phyloP scores from a whole-genome alignment of 192 early-diverging fungal species.

The Cladochytrium replicatum region DNA sequence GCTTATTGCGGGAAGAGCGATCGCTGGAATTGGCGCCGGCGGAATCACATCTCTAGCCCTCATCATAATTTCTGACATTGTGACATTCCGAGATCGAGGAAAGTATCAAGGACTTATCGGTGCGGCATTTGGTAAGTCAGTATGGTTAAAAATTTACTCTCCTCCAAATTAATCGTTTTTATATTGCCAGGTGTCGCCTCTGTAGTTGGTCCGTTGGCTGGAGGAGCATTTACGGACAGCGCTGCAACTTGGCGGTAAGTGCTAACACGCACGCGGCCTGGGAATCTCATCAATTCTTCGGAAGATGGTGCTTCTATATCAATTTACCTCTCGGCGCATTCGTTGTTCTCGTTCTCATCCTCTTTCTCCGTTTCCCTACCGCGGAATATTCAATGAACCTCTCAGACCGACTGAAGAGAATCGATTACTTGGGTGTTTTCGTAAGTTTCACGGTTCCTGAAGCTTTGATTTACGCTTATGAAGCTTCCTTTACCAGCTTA shows the following conservation, averaged over 20 bases:
- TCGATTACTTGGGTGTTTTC: slow-evolving; percentile 39
- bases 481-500: background rate
- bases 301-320: slow-evolving; percentile 54
- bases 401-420: slow-evolving; percentile 34
- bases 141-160: too few relatives aligned
- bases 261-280: slow-evolving; percentile 4
- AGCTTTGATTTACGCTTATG: slow-evolving; percentile 13
- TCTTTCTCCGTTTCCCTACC: slow-evolving; percentile 38
- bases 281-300: background rate
- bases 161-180: too few relatives aligned
- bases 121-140: slow-evolving; percentile 66
- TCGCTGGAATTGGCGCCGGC: slow-evolving; percentile 68
- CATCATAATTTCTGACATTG: slow-evolving; percentile 75
- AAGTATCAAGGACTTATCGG: slow-evolving; percentile 71
- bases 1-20: slow-evolving; percentile 61
- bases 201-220: slow-evolving; percentile 72
- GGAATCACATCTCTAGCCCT: slow-evolving; percentile 71
- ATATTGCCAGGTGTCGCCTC: too few relatives aligned
- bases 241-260: slow-evolving; percentile 22
- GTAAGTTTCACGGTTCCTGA: slow-evolving; percentile 18
- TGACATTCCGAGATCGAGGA: slow-evolving; percentile 54
- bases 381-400: slow-evolving; percentile 13
- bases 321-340: slow-evolving; percentile 68
- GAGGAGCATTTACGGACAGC: slow-evolving; percentile 73
- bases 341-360: slow-evolving; percentile 41